A percentile compares a stretch with the other conserved stretches of the same genome.
phyloP scores from a whole-genome alignment of 768 basidiomycete genomes.

The Clavulina sp. region DNA sequence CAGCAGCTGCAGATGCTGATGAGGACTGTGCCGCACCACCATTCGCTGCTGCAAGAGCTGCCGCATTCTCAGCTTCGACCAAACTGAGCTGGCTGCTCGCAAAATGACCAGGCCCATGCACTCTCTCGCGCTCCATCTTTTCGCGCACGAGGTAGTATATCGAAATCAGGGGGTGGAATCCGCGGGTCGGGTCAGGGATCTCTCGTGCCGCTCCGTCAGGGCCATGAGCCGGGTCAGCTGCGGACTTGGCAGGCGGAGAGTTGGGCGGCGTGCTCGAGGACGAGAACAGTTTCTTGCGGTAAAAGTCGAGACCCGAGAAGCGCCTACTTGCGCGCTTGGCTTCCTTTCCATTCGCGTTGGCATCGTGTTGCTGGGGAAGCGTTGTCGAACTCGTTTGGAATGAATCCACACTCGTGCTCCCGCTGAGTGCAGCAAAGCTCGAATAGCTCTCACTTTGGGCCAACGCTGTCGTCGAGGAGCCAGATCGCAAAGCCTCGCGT shows the following conservation, averaged over 20 bases:
- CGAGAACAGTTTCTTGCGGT: constrained; percentile 72
- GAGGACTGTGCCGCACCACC: neutral
- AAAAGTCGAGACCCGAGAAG: constrained; percentile 92
- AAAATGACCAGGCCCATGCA: constrained; percentile 88
- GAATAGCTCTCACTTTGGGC: neutral
- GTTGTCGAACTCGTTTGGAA: constrained; percentile 1
- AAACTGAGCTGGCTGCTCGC: constrained; percentile 67
- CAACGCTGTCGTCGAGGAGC: constrained; percentile 11
- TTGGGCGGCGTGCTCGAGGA: constrained; percentile 20
- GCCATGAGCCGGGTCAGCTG: constrained; percentile 11
- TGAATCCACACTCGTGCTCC: constrained; percentile 5
- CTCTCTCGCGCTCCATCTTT: constrained; percentile 84
- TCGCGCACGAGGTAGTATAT: constrained; percentile 95
- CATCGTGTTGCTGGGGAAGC: neutral
- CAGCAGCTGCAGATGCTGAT: constrained; percentile 1
- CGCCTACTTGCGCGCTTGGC: constrained; percentile 53
- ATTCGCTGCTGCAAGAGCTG: constrained; percentile 2
- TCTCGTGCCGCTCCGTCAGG: constrained; percentile 12
- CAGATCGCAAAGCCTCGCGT: constrained; percentile 14
- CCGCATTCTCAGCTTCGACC: constrained; percentile 10
- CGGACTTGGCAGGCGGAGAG: constrained; percentile 35
- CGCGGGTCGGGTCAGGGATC: constrained; percentile 61
- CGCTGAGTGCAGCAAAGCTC: neutral
- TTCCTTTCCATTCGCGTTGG: constrained; percentile 19
- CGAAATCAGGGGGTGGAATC: constrained; percentile 87